These are phyloP conservation scores for Dendrocalamus sinicus DNA, from an alignment of 176 grass and related monocot genomes.

Conservation along the genomic window DNA sequence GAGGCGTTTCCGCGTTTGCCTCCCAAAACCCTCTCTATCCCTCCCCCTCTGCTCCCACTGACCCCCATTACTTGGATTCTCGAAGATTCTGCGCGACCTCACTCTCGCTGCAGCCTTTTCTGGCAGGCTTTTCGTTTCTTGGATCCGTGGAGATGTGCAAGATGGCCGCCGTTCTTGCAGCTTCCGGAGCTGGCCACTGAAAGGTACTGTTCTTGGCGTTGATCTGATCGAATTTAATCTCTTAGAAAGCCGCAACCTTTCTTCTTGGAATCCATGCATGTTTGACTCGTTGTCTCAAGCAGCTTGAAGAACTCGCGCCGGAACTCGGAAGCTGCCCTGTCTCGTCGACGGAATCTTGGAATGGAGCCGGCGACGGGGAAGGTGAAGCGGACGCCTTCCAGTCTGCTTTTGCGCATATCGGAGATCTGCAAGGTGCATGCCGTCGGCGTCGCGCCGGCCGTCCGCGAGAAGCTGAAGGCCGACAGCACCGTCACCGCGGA, in stretches of 20 bases:
- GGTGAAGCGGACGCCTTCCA: conserved; percentile 45
- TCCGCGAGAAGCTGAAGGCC: conserved; percentile 48
- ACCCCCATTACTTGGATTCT: conserved; percentile 29
- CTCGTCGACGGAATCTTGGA: background rate
- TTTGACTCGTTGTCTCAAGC: conserved; percentile 53
- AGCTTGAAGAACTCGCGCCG: conserved; percentile 14
- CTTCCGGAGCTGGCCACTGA: background rate
- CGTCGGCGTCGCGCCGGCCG: conserved; percentile 46
- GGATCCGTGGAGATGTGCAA: conserved; percentile 23
- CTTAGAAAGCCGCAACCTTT: conserved; percentile 19
- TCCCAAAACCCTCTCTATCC: conserved; percentile 45
- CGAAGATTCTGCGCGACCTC: conserved; percentile 41
- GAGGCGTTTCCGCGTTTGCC: conserved; percentile 52
- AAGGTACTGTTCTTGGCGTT: conserved; percentile 45
- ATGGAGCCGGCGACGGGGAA: conserved; percentile 66
- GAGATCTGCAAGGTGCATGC: conserved; percentile 80
- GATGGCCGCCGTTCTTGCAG: conserved; percentile 32
- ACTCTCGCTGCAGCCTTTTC: conserved; percentile 34
- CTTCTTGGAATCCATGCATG: conserved; percentile 10
- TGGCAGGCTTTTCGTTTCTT: conserved; percentile 46
- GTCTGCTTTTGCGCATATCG: conserved; percentile 52
- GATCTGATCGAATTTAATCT: conserved; percentile 19
- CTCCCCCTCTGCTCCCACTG: conserved; percentile 21
- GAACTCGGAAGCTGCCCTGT: background rate
- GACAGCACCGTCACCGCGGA: conserved; percentile 23